These are phyloP conservation scores for Cladosporium colombiae DNA, from an alignment of 2,329 filamentous ascomycete species.

Conservation along the genomic window DNA sequence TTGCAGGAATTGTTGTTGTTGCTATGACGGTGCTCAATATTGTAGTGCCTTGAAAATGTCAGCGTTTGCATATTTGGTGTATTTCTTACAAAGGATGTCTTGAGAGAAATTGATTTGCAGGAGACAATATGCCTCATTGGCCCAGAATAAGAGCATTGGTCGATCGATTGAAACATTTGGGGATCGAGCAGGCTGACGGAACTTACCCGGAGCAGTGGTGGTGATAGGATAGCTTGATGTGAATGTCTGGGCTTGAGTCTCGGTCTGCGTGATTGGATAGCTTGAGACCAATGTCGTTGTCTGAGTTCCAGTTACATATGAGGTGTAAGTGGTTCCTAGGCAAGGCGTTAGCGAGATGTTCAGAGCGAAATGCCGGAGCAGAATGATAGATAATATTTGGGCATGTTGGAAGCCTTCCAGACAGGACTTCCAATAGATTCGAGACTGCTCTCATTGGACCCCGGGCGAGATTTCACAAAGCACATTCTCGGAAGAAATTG, in stretches of 20 bases:
- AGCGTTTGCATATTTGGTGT: not conserved
- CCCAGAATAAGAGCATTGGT: not conserved
- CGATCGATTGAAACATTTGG: not conserved
- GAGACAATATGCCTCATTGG: no score
- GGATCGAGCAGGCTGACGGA: not conserved
- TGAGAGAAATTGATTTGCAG: no score
- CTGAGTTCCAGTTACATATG: not conserved
- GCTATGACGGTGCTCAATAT: not conserved
- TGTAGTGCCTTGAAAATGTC: not conserved
- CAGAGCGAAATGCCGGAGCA: not conserved
- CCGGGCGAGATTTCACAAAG: no score
- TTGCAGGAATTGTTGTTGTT: not conserved
- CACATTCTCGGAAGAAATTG: not conserved
- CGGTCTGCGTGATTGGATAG: conserved; percentile 5
- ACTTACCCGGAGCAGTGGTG: conserved; percentile 2
- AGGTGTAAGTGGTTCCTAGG: conserved; percentile 5
- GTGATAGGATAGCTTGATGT: conserved; percentile 11
- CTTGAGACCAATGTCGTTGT: not conserved
- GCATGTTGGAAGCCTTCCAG: not conserved
- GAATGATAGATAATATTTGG: not conserved
- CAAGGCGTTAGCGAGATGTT: not conserved
- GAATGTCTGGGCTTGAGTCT: not conserved
- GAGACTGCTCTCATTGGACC: not conserved
- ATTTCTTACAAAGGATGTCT: not conserved
- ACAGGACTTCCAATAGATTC: not conserved